These are phyloP conservation scores for Alternaria triticimaculans DNA, from an alignment of 2,329 filamentous ascomycete genomes.

Conservation along the genomic window DNA sequence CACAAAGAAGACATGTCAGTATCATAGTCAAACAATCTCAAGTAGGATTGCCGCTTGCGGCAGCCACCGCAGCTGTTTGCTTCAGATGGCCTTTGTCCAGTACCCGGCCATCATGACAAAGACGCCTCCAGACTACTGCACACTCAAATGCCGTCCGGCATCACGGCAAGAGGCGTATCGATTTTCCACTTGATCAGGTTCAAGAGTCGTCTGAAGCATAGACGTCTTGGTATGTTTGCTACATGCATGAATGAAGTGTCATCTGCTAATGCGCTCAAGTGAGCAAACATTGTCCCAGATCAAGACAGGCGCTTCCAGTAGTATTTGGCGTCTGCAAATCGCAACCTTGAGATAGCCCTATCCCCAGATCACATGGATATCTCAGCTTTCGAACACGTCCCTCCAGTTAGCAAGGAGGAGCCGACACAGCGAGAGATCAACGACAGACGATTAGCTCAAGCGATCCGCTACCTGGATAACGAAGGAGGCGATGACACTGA, in stretches of 20 bases:
- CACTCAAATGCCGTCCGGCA: slow-evolving; percentile 5
- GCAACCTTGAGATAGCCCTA: background rate
- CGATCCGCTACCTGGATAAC: slow-evolving; percentile 34
- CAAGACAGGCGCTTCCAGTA: background rate
- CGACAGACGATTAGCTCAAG: slow-evolving; percentile 33
- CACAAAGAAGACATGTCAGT: slow-evolving; percentile 24
- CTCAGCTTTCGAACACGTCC: slow-evolving; percentile 10
- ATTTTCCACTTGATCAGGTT: background rate
- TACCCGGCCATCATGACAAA: slow-evolving; percentile 24
- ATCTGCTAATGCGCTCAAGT: slow-evolving; percentile 2
- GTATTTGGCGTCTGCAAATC: slow-evolving; percentile 10
- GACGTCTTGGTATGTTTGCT: slow-evolving; percentile 13
- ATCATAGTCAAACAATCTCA: slow-evolving; percentile 6
- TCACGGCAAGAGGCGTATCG: background rate
- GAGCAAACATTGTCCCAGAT: background rate
- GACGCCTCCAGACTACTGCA: background rate
- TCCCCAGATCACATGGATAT: slow-evolving; percentile 9
- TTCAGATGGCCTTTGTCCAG: slow-evolving; percentile 28
- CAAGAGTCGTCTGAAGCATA: background rate
- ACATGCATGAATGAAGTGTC: background rate
- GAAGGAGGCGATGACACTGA: slow-evolving; percentile 31
- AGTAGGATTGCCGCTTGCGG: slow-evolving; percentile 25
- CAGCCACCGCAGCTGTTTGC: slow-evolving; percentile 20
- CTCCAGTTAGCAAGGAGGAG: slow-evolving; percentile 6
- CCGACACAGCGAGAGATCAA: slow-evolving; percentile 18